phyloP scores from a whole-genome alignment of 164 flowering plant genomes.

The Santalum album region DNA sequence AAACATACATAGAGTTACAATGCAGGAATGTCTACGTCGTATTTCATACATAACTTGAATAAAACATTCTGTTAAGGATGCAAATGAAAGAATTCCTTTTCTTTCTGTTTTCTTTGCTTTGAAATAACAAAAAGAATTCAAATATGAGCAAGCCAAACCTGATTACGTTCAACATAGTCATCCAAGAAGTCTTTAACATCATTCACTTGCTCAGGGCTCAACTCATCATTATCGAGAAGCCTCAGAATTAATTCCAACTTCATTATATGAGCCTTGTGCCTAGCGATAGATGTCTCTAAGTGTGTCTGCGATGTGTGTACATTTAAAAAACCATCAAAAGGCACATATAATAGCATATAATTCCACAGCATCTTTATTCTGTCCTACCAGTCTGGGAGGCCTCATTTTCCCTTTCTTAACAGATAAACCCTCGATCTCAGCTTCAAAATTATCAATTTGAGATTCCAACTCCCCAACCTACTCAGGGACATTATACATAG shows the following conservation, averaged over 20 bases:
- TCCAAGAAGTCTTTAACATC: constrained; percentile 92
- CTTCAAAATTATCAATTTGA: constrained; percentile 90
- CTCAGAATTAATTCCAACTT: constrained; percentile 89
- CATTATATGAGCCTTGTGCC: constrained; percentile 95
- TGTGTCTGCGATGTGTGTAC: constrained; percentile 73
- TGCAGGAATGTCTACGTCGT: too few relatives aligned
- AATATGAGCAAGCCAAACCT: too few relatives aligned
- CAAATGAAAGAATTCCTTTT: too few relatives aligned
- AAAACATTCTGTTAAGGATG: too few relatives aligned
- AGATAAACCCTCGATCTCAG: constrained; percentile 85
- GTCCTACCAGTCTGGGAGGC: constrained; percentile 91
- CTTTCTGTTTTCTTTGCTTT: too few relatives aligned
- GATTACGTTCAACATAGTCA: constrained; percentile 97
- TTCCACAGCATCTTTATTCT: not conserved
- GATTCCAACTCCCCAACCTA: constrained; percentile 92
- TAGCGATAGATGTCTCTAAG: constrained; percentile 76
- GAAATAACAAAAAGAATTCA: too few relatives aligned
- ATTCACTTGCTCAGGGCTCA: constrained; percentile 96
- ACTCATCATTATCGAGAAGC: constrained; percentile 89
- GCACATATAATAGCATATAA: too few relatives aligned
- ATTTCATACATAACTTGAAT: too few relatives aligned
- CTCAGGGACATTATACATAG: constrained; percentile 6
- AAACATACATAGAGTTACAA: too few relatives aligned
- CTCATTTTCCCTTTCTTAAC: constrained; percentile 94
- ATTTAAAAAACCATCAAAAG: constrained; percentile 5